Evolutionary conservation across 257 asterid species (phyloP), one percentile per base, ranked within the genome.

Genomic region (Ilex aquifolium): DNA sequence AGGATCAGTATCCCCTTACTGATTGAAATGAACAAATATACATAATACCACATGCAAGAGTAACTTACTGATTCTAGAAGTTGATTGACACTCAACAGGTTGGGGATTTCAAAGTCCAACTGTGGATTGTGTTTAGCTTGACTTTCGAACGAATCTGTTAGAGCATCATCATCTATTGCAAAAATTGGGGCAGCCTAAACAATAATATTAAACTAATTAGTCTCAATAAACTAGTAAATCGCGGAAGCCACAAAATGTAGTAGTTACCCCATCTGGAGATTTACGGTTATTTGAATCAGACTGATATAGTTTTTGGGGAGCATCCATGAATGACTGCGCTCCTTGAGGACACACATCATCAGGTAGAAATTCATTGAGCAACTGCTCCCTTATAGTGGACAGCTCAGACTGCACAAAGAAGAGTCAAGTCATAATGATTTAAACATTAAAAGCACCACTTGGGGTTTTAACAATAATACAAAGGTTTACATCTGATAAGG

Each of bases 31-130:
- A 21, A 1, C 27, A 21, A 21, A 21, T 21, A 21, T 50, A 31
- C 49, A 9, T 15, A 51, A 55, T 39, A 32, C 40, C 39, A 50
- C 58, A 40, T 55, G 48, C 56, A 63, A 51, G 13, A 75, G 64
- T 49, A 68, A 80, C 99, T 82, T 81, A 92, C 99, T 31, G 96
- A 89, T 76, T 90, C 96, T 27, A 93, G 81, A 69, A 93, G 97
- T 73, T 93, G 97, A 69, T 90, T 85, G 27, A 90, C 96, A 6
- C 88, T 90, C 66, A 93, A 76, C 65, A 90, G 82, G 71, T 75
- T 76, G 36, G 97, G 88, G 65, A 75, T 68, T 57, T 87, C 88
- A 2, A 72, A 60, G 52, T 87, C 74, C 64, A 81, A 59, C 31
- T 73, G 75, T n/a, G 79, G 59, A 60, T 69, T 79, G 13, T 68